These are phyloP conservation scores for Asterella californica DNA, from an alignment of 225 moss, liverwort and hornwort genomes.

Conservation along the genomic window DNA sequence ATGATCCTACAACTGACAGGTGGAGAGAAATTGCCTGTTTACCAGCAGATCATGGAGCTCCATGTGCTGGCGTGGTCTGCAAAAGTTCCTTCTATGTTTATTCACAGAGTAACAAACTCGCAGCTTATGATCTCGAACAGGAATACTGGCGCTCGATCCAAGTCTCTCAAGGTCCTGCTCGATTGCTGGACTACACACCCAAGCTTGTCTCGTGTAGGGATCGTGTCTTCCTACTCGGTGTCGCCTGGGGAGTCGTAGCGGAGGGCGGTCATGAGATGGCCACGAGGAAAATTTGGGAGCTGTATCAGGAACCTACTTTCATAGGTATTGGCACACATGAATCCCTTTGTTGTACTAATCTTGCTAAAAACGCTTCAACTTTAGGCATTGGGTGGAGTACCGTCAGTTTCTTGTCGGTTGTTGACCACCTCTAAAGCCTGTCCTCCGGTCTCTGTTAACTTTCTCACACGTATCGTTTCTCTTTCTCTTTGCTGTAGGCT, in stretches of 20 bases:
- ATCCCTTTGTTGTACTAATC: not conserved
- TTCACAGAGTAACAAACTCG: conserved; percentile 39
- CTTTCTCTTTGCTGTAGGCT: conserved; percentile 21
- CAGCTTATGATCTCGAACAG: conserved; percentile 39
- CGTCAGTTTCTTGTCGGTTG: no score
- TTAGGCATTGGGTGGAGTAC: no score
- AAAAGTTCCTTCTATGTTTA: conserved; percentile 42
- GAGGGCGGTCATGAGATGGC: conserved; percentile 40
- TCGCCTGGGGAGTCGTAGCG: conserved; percentile 33
- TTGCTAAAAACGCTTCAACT: not conserved
- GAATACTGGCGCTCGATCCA: conserved; percentile 38
- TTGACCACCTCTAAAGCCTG: no score
- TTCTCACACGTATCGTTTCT: not conserved
- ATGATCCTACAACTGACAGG: conserved; percentile 38
- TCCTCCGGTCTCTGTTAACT: not conserved
- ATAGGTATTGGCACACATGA: conserved; percentile 18
- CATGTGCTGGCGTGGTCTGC: conserved; percentile 45
- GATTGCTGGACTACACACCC: conserved; percentile 37
- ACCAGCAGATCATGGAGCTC: conserved; percentile 37
- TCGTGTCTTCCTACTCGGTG: conserved; percentile 39
- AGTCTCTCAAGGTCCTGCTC: conserved; percentile 33
- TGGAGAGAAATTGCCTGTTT: conserved; percentile 45
- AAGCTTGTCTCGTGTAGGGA: conserved; percentile 36
- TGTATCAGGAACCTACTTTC: conserved; percentile 33
- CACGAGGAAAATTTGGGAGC: conserved; percentile 43